Evolutionary conservation across 345 rosid genomes (phyloP), one percentile per base, ranked within the genome.

Genomic region (Brassica nigra): DNA sequence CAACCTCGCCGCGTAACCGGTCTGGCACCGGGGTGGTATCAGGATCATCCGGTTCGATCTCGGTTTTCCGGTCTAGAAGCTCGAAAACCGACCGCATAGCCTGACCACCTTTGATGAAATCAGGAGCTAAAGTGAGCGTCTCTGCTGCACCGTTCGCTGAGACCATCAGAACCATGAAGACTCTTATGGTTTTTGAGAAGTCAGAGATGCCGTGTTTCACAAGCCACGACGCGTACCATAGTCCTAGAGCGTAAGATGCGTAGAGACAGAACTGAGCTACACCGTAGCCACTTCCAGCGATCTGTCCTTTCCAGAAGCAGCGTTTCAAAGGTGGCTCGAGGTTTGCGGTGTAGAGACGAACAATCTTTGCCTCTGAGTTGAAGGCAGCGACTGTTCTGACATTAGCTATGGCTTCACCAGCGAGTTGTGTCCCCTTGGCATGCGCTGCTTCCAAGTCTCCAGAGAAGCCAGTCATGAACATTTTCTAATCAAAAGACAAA

Each of bases 201-300:
- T 95, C 98, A 1, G 99, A 95, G 84, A 93, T 91, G 30, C 92
- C 99, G 52, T 95, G 98, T 88, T 93, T 95, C 86, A 95, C 99
- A 36, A 95, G 99, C 99, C 98, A 95, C 8, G 99, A 93, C 23
- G 98, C 98, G 68, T 95, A 95, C 99, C 99, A 95, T 66, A 95
- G 89, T n/a, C 99, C 98, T 5, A 95, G 97, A 77, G 99, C 96
- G 72, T 95, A 95, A 30, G 99, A 93, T 70, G 96, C 98, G 63
- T 95, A 95, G 30, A 95, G 96, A 67, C 86, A 76, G 76, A 95
- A 95, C 79, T 95, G 99, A 77, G 99, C 99, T 18, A 95, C 87
- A 14, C 99, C 99, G 20, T 81, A 95, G 31, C 99, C 99, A 68
- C 93, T 91, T 77, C 99, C 99, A 11, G 98, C 98, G 31, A 95